Conservation (phyloP, 2,329 filamentous ascomycete species). For the Alternaria ethzedia region DNA sequence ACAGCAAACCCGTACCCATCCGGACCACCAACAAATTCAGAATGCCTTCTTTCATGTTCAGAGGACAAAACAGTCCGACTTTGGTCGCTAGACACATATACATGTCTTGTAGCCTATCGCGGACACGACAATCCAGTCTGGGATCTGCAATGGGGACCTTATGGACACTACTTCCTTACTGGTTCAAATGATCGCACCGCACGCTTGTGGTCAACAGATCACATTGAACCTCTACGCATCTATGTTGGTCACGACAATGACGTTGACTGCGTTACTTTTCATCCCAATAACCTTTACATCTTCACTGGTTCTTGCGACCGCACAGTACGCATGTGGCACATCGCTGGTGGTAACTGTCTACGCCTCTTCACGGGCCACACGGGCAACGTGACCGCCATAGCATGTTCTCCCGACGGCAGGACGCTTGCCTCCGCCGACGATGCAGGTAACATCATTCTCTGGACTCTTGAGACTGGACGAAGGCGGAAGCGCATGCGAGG, state of each 20-base stretch:
- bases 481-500: slow-evolving; percentile 92
- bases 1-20: slow-evolving; percentile 56
- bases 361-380: slow-evolving; percentile 92
- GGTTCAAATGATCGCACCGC: slow-evolving; percentile 89
- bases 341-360: slow-evolving; percentile 85
- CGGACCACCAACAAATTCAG: slow-evolving; percentile 65
- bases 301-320: slow-evolving; percentile 94
- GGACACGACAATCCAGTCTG: slow-evolving; percentile 90
- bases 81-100: slow-evolving; percentile 91
- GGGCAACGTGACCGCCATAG: slow-evolving; percentile 82
- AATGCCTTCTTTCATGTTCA: slow-evolving; percentile 84
- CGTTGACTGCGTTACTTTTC: slow-evolving; percentile 91
- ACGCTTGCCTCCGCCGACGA: slow-evolving; percentile 90
- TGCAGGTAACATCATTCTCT: slow-evolving; percentile 88
- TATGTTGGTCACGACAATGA: slow-evolving; percentile 92
- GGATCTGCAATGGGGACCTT: slow-evolving; percentile 87
- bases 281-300: slow-evolving; percentile 90
- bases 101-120: slow-evolving; percentile 92
- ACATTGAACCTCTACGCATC: slow-evolving; percentile 85
- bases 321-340: slow-evolving; percentile 95
- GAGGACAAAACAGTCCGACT: slow-evolving; percentile 87
- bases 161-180: slow-evolving; percentile 92
- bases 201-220: slow-evolving; percentile 89
- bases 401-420: slow-evolving; percentile 87
- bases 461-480: slow-evolving; percentile 87